phyloP scores from a whole-genome alignment of 257 asterid species.

The Mitragyna speciosa region DNA sequence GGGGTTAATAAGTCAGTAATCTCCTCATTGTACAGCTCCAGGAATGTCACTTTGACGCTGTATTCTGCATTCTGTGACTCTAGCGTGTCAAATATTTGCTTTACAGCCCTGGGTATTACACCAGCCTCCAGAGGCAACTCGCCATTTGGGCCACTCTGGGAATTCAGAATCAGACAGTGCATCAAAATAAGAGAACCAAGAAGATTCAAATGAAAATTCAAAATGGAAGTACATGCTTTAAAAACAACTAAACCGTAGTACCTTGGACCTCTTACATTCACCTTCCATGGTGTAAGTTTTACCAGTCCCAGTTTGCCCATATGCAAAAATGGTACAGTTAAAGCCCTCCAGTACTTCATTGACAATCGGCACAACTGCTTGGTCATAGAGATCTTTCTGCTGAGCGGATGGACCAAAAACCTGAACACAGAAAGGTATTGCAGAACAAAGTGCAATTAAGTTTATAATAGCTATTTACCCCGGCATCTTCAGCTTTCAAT shows the following conservation, averaged over 20 bases:
- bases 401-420: slow-evolving; percentile 84
- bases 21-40: slow-evolving; percentile 88
- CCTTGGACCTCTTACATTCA: slow-evolving; percentile 83
- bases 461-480: background rate
- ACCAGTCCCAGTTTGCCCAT: slow-evolving; percentile 95
- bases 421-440: slow-evolving; percentile 33
- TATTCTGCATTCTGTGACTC: slow-evolving; percentile 86
- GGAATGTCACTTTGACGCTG: slow-evolving; percentile 81
- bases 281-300: slow-evolving; percentile 94
- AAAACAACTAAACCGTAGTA: slow-evolving; percentile 19
- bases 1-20: slow-evolving; percentile 82
- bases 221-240: background rate
- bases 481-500: background rate
- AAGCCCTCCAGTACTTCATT: slow-evolving; percentile 84
- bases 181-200: slow-evolving; percentile 4
- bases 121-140: slow-evolving; percentile 86
- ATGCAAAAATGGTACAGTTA: slow-evolving; percentile 86
- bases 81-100: slow-evolving; percentile 77
- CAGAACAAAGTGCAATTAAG: background rate
- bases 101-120: slow-evolving; percentile 77
- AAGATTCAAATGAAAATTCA: background rate
- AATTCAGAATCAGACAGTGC: slow-evolving; percentile 1
- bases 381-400: slow-evolving; percentile 77
- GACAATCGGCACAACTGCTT: slow-evolving; percentile 80
- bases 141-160: slow-evolving; percentile 68